These are phyloP conservation scores for Alternaria conjuncta DNA, from an alignment of 2,329 filamentous ascomycete genomes.

Conservation along the genomic window DNA sequence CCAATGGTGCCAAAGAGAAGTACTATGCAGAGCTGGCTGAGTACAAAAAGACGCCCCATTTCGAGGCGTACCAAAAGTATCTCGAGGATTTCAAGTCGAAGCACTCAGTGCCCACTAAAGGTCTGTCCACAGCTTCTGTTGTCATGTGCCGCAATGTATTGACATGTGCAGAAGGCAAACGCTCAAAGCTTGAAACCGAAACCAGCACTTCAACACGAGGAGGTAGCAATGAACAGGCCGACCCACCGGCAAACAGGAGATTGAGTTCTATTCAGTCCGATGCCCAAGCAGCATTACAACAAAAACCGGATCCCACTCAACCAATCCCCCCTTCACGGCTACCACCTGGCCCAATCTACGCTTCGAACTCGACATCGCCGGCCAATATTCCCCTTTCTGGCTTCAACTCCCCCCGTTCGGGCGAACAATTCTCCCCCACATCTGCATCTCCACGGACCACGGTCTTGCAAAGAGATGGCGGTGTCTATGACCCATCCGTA, in stretches of 20 bases:
- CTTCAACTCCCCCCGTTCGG: conserved; percentile 42
- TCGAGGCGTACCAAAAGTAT: conserved; percentile 73
- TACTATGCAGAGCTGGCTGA: conserved; percentile 75
- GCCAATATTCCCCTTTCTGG: conserved; percentile 37
- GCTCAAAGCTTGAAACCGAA: conserved; percentile 52
- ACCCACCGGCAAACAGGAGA: conserved; percentile 33
- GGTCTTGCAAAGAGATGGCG: conserved; percentile 32
- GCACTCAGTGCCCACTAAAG: conserved; percentile 56
- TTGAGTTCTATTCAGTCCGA: conserved; percentile 38
- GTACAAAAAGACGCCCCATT: conserved; percentile 79
- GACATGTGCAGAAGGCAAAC: conserved; percentile 50
- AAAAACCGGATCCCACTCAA: conserved; percentile 37
- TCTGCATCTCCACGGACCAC: conserved; percentile 44
- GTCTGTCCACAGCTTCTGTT: conserved; percentile 25
- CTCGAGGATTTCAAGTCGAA: conserved; percentile 79
- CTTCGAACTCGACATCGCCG: conserved; percentile 45
- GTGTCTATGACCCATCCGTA: conserved; percentile 27
- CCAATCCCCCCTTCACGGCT: conserved; percentile 32
- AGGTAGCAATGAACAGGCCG: conserved; percentile 39
- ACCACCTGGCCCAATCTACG: conserved; percentile 32
- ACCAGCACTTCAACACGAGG: conserved; percentile 39
- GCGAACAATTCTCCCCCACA: conserved; percentile 44
- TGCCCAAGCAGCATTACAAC: conserved; percentile 17
- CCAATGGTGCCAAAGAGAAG: conserved; percentile 75
- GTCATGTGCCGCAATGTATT: conserved; percentile 14